phyloP scores from a whole-genome alignment of 192 early-diverging fungal species.

The Obelidium mucronatum region DNA sequence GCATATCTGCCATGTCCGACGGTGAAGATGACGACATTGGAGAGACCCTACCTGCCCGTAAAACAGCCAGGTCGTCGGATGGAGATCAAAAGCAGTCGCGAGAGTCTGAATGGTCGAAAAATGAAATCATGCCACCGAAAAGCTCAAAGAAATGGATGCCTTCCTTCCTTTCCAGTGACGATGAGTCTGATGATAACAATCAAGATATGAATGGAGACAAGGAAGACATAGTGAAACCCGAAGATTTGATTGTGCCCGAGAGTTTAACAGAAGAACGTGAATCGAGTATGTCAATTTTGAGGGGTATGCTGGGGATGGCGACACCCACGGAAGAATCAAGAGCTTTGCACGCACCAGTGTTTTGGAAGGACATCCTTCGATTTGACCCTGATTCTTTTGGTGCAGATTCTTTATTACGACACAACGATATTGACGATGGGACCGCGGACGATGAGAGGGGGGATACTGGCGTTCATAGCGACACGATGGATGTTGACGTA shows the following conservation, averaged over 20 bases:
- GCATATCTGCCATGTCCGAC: background rate
- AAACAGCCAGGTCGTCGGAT: background rate
- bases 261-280: conserved; percentile 16
- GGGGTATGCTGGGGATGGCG: conserved; percentile 12
- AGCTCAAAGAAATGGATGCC: conserved; percentile 18
- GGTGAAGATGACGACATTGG: background rate
- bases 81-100: too few relatives aligned
- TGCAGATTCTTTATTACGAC: background rate
- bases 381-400: conserved; percentile 17
- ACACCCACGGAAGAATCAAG: background rate
- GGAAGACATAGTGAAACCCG: background rate
- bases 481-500: background rate
- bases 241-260: background rate
- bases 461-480: background rate
- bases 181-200: background rate
- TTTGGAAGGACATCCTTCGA: conserved; percentile 9
- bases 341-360: conserved; percentile 7
- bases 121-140: background rate
- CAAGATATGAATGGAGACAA: background rate
- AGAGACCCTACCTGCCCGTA: background rate
- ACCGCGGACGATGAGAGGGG: background rate
- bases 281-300: conserved; percentile 13
- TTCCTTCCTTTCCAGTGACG: conserved; percentile 1
- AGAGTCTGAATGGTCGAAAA: background rate
- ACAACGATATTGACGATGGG: background rate